phyloP scores from a whole-genome alignment of 2,329 filamentous ascomycete species.

The Trichoderma citrinoviride region DNA sequence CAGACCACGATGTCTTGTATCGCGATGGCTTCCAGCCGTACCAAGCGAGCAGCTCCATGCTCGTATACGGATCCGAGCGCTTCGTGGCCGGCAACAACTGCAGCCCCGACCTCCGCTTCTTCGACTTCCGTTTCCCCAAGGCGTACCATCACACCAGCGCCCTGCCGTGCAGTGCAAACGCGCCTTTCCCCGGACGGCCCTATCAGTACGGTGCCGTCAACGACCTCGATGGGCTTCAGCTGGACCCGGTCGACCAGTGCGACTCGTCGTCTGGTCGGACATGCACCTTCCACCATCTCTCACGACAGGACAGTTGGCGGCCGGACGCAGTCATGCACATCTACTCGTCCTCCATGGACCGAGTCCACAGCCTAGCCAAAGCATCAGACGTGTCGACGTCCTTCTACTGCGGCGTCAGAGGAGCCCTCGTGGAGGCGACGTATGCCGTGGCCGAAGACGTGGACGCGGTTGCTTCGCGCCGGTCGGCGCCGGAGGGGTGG shows the following conservation, averaged over 20 bases:
- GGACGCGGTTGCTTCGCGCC: neutral
- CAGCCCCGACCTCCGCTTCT: constrained; percentile 46
- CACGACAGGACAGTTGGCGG: constrained; percentile 43
- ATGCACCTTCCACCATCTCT: constrained; percentile 51
- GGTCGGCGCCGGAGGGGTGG: constrained; percentile 30
- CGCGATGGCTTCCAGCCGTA: constrained; percentile 52
- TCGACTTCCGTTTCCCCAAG: constrained; percentile 53
- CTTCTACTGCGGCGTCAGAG: constrained; percentile 51
- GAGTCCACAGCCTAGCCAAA: constrained; percentile 48
- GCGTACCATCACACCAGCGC: constrained; percentile 49
- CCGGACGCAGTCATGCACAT: constrained; percentile 51
- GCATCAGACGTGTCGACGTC: constrained; percentile 46
- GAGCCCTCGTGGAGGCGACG: constrained; percentile 45
- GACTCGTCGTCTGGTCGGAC: constrained; percentile 31
- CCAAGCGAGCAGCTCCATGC: constrained; percentile 45
- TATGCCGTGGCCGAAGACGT: constrained; percentile 31
- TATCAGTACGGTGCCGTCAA: neutral
- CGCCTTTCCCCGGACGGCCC: constrained; percentile 3
- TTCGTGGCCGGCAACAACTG: constrained; percentile 51
- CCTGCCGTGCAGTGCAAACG: constrained; percentile 42
- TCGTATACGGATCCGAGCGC: constrained; percentile 49
- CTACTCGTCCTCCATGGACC: constrained; percentile 33
- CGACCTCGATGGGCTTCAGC: constrained; percentile 24
- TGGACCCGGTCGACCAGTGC: constrained; percentile 41
- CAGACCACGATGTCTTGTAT: constrained; percentile 47